Conservation (phyloP, 345 rosid species). For the Mangifera indica region DNA sequence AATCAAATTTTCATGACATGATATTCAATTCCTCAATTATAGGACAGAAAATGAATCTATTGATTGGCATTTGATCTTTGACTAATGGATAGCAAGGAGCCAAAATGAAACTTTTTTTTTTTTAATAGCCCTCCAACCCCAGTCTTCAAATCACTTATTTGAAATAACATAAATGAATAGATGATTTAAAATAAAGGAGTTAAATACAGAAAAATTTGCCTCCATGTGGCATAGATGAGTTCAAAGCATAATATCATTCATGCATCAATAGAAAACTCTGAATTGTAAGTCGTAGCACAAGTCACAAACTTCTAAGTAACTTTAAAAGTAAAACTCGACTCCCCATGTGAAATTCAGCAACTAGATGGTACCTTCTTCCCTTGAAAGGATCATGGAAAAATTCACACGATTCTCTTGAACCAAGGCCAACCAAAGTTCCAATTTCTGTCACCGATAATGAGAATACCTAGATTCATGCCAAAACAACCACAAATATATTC, state of each 20-base stretch:
- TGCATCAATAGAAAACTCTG: background rate
- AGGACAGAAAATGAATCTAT: background rate
- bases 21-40: background rate
- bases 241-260: background rate
- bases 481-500: slow-evolving; percentile 15
- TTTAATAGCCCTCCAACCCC: background rate
- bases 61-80: background rate
- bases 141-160: too few species aligned
- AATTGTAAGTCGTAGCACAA: background rate
- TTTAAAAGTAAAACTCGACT: background rate
- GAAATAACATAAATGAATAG: too few species aligned
- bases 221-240: background rate
- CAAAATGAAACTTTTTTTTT: too few species aligned
- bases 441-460: slow-evolving; percentile 82
- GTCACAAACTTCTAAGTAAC: background rate
- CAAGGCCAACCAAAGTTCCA: slow-evolving; percentile 67
- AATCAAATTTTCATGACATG: background rate
- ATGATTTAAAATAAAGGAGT: background rate
- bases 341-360: background rate
- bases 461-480: slow-evolving; percentile 55
- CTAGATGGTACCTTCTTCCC: slow-evolving; percentile 64
- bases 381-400: slow-evolving; percentile 85
- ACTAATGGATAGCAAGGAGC: background rate
- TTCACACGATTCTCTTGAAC: slow-evolving; percentile 70
- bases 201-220: background rate